Base-by-base conservation (phyloP, 2,329 filamentous ascomycete species). In the Pleoardoris graminearum region DNA sequence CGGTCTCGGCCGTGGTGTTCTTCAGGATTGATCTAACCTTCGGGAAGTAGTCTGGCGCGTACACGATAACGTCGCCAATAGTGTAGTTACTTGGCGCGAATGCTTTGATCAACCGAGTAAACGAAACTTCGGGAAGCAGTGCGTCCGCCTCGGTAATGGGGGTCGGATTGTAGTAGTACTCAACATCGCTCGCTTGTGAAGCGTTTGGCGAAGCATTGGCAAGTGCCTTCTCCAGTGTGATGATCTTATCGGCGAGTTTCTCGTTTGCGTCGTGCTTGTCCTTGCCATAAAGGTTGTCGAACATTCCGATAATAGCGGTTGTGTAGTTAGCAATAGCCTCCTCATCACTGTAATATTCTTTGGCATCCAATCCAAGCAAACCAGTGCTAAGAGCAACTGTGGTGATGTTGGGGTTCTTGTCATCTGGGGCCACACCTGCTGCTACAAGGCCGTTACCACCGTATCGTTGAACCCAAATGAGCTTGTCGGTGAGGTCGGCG, bases 81-180 rank as follows among this genome's bases (percentile, higher is more conserved):
- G 75, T 76, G 63, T 81, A 81, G 48, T 78, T 73, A 5, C 74
- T 65, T 0, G 83, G 83, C 1, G 77, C 77, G 19, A 86, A 73
- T 7, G 69, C 73, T 7, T 74, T 72, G 45, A 87, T 74, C 3
- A 86, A 73, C 10, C 75, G 68, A 12, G 78, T 68, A 1, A 87
- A 68, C 7, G 77, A 76, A 11, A 87, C 71, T 47, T 82, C 76
- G 1, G 85, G 84, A 1, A 81, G 68, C 32, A 87, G 70, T 5
- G 74, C 73, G 21, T 79, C 75, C 4, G 79, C 79, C 50, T 86
- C 80, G 12, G 78, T 69, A 23, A 86, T 66, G 10, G 78, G 79
- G 61, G 80, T 79, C 1, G 83, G 83, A 61, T 87, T 87, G 69
- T 88, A 87, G 57, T 81, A 82, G 74, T 86, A 81, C 50, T 82